Conservation (phyloP, 257 asterid species). For the Petunia axillaris region DNA sequence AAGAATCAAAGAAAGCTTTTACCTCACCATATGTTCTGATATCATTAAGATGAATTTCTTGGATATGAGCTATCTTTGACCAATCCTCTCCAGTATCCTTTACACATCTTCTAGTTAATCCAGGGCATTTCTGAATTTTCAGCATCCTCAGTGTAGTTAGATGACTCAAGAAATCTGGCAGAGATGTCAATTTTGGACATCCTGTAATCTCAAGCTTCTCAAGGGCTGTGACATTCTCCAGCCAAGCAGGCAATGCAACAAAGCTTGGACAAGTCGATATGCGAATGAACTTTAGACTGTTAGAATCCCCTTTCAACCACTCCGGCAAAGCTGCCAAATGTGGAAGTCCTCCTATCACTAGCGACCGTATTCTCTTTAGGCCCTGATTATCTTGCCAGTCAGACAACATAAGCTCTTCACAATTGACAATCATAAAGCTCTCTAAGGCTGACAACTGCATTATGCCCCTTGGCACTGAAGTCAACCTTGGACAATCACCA, state of each 20-base stretch:
- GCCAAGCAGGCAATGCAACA: background rate
- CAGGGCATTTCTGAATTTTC: constrained; percentile 21
- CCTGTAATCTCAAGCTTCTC: constrained; percentile 23
- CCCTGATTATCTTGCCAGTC: background rate
- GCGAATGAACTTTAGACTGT: constrained; percentile 23
- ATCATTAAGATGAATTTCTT: constrained; percentile 24
- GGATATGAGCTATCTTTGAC: constrained; percentile 29
- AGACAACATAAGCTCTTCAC: constrained; percentile 16
- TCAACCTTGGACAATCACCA: background rate
- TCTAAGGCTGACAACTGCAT: background rate
- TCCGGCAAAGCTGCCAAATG: constrained; percentile 5
- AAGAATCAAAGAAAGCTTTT: background rate
- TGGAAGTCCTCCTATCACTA: constrained; percentile 24
- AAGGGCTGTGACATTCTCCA: background rate
- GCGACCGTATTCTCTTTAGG: constrained; percentile 13
- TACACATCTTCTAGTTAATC: constrained; percentile 14
- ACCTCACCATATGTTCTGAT: constrained; percentile 10
- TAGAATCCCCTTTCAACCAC: constrained; percentile 19
- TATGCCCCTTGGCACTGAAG: background rate
- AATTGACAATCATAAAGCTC: constrained; percentile 15
- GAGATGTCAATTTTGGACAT: constrained; percentile 7
- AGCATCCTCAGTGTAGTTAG: constrained; percentile 17
- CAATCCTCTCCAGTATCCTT: constrained; percentile 28
- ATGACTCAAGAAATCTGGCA: background rate
- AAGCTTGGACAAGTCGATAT: constrained; percentile 22